Evolutionary conservation across 1,284 basidiomycete genomes (phyloP).

Genomic region (Ganoderma meredithae): DNA sequence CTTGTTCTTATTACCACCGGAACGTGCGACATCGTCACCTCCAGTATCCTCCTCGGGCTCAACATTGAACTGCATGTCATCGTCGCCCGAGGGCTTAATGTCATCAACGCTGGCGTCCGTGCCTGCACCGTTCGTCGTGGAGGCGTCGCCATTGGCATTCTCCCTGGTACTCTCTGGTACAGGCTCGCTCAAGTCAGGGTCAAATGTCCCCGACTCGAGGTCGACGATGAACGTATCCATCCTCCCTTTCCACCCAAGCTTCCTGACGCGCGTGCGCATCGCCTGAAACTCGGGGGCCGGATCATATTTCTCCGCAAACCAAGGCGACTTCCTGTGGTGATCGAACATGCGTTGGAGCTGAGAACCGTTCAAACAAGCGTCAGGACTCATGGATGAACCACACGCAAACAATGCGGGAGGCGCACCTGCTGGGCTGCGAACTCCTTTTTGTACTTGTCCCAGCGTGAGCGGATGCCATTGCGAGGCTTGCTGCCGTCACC

Average conservation of each 20-base stretch:
- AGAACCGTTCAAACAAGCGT: background rate
- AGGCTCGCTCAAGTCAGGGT: conserved; percentile 71
- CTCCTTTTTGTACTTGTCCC: conserved; percentile 93
- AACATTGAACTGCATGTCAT: conserved; percentile 62
- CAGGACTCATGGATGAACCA: background rate
- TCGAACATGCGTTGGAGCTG: conserved; percentile 92
- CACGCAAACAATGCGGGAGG: conserved; percentile 21
- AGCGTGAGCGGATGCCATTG: conserved; percentile 80
- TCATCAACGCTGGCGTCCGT: conserved; percentile 52
- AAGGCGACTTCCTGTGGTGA: conserved; percentile 88
- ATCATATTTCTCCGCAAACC: conserved; percentile 96
- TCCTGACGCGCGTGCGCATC: conserved; percentile 78
- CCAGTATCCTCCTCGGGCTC: conserved; percentile 74
- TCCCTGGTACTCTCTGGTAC: conserved; percentile 60
- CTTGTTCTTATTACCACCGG: conserved; percentile 59
- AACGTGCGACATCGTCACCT: conserved; percentile 61
- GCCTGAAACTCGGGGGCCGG: conserved; percentile 70
- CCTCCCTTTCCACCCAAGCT: conserved; percentile 82
- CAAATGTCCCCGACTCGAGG: conserved; percentile 84
- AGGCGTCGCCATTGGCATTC: conserved; percentile 40
- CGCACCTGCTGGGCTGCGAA: conserved; percentile 86
- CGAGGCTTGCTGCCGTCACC: conserved; percentile 80
- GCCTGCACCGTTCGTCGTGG: conserved; percentile 41
- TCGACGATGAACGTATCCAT: conserved; percentile 78
- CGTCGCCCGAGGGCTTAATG: conserved; percentile 40